These are phyloP conservation scores for Aspergillus pseudoterreus DNA, from an alignment of 2,329 filamentous ascomycete species.

Conservation along the genomic window DNA sequence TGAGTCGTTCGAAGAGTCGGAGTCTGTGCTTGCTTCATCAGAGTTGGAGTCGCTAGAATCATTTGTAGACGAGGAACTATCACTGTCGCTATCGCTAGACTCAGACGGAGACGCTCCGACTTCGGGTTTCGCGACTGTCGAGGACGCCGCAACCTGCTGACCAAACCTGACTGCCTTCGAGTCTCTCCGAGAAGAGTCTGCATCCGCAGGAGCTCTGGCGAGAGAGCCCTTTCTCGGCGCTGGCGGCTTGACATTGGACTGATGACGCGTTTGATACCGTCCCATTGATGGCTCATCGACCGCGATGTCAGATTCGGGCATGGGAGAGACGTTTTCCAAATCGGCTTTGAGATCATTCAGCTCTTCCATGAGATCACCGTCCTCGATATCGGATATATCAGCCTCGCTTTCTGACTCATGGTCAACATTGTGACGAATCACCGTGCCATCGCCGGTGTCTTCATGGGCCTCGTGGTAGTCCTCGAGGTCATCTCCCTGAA, in stretches of 20 bases:
- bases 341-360: conserved; percentile 44
- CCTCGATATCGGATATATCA: conserved; percentile 28
- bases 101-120: conserved; percentile 4
- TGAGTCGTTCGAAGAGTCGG: conserved; percentile 24
- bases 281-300: conserved; percentile 10
- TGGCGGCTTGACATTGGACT: background rate
- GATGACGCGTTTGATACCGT: background rate
- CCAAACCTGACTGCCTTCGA: conserved; percentile 34
- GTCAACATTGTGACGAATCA: conserved; percentile 32
- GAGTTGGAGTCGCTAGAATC: conserved; percentile 7
- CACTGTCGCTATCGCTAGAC: conserved; percentile 5
- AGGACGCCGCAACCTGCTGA: conserved; percentile 9
- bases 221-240: conserved; percentile 10
- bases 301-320: conserved; percentile 16
- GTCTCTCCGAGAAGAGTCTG: conserved; percentile 22
- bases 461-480: conserved; percentile 20
- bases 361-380: conserved; percentile 42
- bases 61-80: conserved; percentile 32
- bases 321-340: conserved; percentile 27
- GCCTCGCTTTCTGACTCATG: conserved; percentile 27
- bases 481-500: conserved; percentile 22
- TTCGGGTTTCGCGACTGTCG: conserved; percentile 8
- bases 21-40: conserved; percentile 15
- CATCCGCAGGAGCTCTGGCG: conserved; percentile 16
- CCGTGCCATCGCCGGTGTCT: conserved; percentile 32